These are phyloP conservation scores for Monilinia laxa DNA, from an alignment of 2,329 filamentous ascomycete genomes.

Conservation along the genomic window DNA sequence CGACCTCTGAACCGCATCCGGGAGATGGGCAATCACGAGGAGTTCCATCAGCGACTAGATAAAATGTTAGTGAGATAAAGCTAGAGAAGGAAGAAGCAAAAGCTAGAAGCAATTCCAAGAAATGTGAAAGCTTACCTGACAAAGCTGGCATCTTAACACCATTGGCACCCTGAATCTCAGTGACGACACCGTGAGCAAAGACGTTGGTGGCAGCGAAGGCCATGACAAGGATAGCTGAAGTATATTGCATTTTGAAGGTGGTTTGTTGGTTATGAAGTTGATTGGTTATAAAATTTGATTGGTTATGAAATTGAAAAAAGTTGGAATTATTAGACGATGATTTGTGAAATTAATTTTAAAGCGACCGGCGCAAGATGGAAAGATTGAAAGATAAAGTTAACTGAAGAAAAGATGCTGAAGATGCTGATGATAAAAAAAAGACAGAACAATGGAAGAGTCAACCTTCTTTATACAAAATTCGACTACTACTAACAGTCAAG, in stretches of 20 bases:
- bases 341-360: constrained; percentile 22
- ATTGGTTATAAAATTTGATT: constrained; percentile 17
- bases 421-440: constrained; percentile 36
- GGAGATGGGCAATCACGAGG: constrained; percentile 65
- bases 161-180: constrained; percentile 57
- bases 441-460: constrained; percentile 19
- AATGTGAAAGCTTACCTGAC: constrained; percentile 43
- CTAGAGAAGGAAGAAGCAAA: constrained; percentile 24
- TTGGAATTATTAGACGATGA: constrained; percentile 21
- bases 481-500: constrained; percentile 22
- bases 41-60: constrained; percentile 59
- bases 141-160: constrained; percentile 63
- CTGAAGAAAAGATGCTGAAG: constrained; percentile 23
- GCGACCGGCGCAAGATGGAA: constrained; percentile 36
- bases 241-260: constrained; percentile 49
- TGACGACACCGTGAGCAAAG: constrained; percentile 59
- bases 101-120: constrained; percentile 1
- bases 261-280: constrained; percentile 22
- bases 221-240: constrained; percentile 47
- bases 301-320: constrained; percentile 14
- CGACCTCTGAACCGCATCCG: constrained; percentile 62
- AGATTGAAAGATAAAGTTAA: constrained; percentile 28
- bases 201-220: constrained; percentile 47
- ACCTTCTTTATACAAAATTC: constrained; percentile 34
- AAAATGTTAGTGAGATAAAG: constrained; percentile 26